Percentiles rank a stretch among this genome's conserved stretches.
These are phyloP conservation scores for Incumbomyces delicatus DNA, from an alignment of 2,329 filamentous ascomycete species.

Conservation along the genomic window DNA sequence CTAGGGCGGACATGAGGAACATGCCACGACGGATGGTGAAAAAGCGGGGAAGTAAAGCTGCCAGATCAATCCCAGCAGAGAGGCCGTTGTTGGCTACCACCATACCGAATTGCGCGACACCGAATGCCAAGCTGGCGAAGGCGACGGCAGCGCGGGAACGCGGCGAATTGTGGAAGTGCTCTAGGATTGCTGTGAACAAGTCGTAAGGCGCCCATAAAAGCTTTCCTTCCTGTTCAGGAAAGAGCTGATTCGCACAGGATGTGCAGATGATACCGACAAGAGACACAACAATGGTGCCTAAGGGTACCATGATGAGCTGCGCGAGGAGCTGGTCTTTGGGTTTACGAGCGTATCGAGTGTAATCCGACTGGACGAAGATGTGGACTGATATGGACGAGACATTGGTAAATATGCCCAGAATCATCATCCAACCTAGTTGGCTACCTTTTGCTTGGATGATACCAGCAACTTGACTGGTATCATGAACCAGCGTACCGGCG, in stretches of 20 bases:
- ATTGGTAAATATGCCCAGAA: constrained; percentile 12
- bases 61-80: constrained; percentile 45
- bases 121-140: constrained; percentile 44
- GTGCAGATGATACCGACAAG: constrained; percentile 15
- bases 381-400: constrained; percentile 18
- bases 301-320: constrained; percentile 15
- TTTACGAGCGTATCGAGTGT: constrained; percentile 19
- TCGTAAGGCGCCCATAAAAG: constrained; percentile 10
- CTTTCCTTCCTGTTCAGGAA: constrained; percentile 18
- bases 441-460: too few relatives aligned
- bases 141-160: constrained; percentile 31
- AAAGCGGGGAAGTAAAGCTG: constrained; percentile 46
- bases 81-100: constrained; percentile 47
- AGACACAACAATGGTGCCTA: constrained; percentile 17
- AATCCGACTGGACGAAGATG: constrained; percentile 17
- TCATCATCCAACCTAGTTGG: too few relatives aligned
- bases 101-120: constrained; percentile 35
- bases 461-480: constrained; percentile 9
- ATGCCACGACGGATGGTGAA: constrained; percentile 50
- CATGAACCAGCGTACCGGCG: constrained; percentile 16
- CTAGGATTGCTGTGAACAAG: constrained; percentile 1
- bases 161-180: too few relatives aligned
- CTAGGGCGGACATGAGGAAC: constrained; percentile 45
- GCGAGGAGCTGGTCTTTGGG: constrained; percentile 18
- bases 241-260: constrained; percentile 12